These are phyloP conservation scores for Nissolia schottii DNA, from an alignment of 306 rosid species.

Conservation along the genomic window DNA sequence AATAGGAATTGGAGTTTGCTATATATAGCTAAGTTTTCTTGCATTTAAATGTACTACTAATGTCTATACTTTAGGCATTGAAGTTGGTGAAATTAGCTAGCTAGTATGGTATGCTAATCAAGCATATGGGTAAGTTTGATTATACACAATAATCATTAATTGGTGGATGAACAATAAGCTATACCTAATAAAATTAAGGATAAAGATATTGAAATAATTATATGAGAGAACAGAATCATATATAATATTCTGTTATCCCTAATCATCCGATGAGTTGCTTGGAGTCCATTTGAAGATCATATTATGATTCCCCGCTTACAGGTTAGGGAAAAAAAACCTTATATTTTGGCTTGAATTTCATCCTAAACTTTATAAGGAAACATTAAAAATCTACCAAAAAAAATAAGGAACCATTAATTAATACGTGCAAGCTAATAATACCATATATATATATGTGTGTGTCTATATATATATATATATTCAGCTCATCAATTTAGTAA, in stretches of 20 bases:
- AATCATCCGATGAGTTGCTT: not conserved
- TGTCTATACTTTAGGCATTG: not conserved
- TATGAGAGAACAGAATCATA: not conserved
- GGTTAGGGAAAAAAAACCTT: too few species aligned
- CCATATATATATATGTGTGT: too few species aligned
- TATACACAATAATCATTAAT: conserved; percentile 1
- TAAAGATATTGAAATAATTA: not conserved
- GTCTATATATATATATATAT: too few species aligned
- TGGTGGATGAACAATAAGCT: not conserved
- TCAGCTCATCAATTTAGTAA: too few species aligned
- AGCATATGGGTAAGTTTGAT: not conserved
- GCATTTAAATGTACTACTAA: not conserved
- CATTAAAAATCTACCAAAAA: too few species aligned
- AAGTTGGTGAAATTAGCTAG: not conserved
- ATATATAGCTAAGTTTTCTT: not conserved
- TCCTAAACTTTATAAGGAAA: too few species aligned
- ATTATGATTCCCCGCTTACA: not conserved
- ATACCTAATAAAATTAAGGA: not conserved
- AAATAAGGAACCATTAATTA: too few species aligned
- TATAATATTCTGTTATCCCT: not conserved
- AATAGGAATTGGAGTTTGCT: not conserved
- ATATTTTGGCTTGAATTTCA: too few species aligned
- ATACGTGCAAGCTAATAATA: too few species aligned
- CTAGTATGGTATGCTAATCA: not conserved
- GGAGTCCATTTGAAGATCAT: not conserved